These are phyloP conservation scores for Fagopyrum homotropicum DNA, from an alignment of 148 eudicot species.

Conservation along the genomic window DNA sequence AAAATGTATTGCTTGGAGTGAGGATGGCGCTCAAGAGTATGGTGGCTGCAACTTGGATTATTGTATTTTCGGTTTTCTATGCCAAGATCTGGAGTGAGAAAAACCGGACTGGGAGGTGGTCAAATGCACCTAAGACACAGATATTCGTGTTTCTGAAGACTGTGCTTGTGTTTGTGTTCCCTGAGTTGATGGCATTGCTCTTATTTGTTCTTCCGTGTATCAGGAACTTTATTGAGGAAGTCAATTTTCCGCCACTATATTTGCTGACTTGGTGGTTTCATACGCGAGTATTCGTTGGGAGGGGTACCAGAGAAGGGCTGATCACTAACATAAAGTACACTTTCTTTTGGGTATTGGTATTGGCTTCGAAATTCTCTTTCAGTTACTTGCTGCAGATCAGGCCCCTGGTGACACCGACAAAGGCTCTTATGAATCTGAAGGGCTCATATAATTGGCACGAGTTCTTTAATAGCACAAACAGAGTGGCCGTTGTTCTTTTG, in stretches of 20 bases:
- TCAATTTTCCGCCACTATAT: slow-evolving; percentile 49
- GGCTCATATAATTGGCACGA: slow-evolving; percentile 63
- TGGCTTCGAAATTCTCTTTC: slow-evolving; percentile 71
- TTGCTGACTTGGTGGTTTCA: slow-evolving; percentile 91
- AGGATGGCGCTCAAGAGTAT: slow-evolving; percentile 87
- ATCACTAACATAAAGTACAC: slow-evolving; percentile 65
- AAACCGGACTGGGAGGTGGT: slow-evolving; percentile 58
- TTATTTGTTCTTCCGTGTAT: slow-evolving; percentile 75
- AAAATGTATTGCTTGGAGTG: slow-evolving; percentile 53
- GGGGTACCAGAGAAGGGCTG: slow-evolving; percentile 82
- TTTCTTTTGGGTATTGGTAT: slow-evolving; percentile 61
- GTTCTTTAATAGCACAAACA: slow-evolving; percentile 61
- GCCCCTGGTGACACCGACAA: slow-evolving; percentile 76
- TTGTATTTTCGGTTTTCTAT: slow-evolving; percentile 75
- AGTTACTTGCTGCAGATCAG: slow-evolving; percentile 85
- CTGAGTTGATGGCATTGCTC: slow-evolving; percentile 61
- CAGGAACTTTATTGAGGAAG: slow-evolving; percentile 58
- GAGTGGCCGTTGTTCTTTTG: slow-evolving; percentile 52
- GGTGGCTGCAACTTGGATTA: slow-evolving; percentile 69
- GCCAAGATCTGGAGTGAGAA: slow-evolving; percentile 72
- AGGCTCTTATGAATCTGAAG: slow-evolving; percentile 42
- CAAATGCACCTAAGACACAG: slow-evolving; percentile 36
- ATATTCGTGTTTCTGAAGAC: slow-evolving; percentile 56
- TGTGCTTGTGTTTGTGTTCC: slow-evolving; percentile 57
- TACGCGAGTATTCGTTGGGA: slow-evolving; percentile 64